Conservation (phyloP, 106 monocot species). For the Acorus gramineus region DNA sequence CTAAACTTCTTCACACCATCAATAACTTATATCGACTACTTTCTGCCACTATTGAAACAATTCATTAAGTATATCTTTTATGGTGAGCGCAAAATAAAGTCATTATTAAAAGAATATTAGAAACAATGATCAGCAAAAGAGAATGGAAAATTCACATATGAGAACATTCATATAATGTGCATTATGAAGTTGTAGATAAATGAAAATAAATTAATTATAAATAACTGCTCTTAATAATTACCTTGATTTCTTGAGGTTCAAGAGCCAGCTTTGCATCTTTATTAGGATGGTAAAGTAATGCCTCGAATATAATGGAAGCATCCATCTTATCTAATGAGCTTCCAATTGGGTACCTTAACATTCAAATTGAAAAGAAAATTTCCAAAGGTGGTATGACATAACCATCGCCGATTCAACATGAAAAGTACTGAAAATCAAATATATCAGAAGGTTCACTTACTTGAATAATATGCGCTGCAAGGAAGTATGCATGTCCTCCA, state of each 20-base stretch:
- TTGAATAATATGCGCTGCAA: constrained; percentile 36
- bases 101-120: not conserved
- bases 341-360: constrained; percentile 45
- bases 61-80: too few relatives aligned
- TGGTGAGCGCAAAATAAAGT: too few relatives aligned
- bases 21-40: too few relatives aligned
- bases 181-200: not conserved
- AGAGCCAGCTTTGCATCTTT: constrained; percentile 42
- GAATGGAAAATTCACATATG: not conserved
- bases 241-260: constrained; percentile 65
- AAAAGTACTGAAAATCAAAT: constrained; percentile 1
- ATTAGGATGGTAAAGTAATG: constrained; percentile 54
- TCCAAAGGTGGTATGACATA: not conserved
- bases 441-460: constrained; percentile 22
- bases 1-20: too few relatives aligned
- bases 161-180: too few relatives aligned
- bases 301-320: constrained; percentile 33
- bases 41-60: too few relatives aligned
- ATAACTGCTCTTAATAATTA: not conserved
- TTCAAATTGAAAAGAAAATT: not conserved
- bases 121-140: not conserved
- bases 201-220: not conserved
- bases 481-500: constrained; percentile 35
- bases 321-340: constrained; percentile 33
- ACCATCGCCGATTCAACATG: not conserved